A percentile compares a stretch with the other conserved stretches of the same genome.
These are phyloP conservation scores for Tylopilus microsporus DNA, from an alignment of 1,284 basidiomycete genomes.

Conservation along the genomic window DNA sequence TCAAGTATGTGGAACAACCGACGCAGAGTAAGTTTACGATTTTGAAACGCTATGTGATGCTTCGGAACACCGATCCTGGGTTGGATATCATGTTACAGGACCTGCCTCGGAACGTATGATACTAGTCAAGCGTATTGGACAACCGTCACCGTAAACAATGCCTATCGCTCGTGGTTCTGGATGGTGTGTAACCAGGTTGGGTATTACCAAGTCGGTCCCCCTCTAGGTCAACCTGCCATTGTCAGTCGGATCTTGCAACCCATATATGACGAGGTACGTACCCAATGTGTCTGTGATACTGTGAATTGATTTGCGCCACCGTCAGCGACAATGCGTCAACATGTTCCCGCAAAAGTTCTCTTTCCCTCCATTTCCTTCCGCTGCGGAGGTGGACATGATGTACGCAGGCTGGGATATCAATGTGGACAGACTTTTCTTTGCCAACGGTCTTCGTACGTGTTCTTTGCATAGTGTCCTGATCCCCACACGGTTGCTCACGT, in stretches of 20 bases:
- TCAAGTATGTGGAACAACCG: conserved; percentile 36
- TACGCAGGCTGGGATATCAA: conserved; percentile 62
- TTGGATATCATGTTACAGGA: conserved; percentile 21
- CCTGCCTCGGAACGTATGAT: conserved; percentile 46
- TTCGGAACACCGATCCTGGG: no score
- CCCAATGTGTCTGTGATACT: not conserved
- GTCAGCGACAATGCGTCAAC: conserved; percentile 58
- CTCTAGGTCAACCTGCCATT: conserved; percentile 46
- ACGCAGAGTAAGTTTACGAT: conserved; percentile 34
- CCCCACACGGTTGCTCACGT: conserved; percentile 2
- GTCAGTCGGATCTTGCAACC: conserved; percentile 61
- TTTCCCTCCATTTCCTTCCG: conserved; percentile 36
- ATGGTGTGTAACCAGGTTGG: conserved; percentile 64
- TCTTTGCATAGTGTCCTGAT: not conserved
- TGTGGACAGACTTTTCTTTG: conserved; percentile 59
- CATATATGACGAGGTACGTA: conserved; percentile 49
- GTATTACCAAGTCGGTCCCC: conserved; percentile 59
- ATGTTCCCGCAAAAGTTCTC: conserved; percentile 53
- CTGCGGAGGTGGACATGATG: conserved; percentile 40
- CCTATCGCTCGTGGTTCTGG: conserved; percentile 45
- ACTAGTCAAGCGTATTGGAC: conserved; percentile 37
- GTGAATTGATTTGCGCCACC: no score
- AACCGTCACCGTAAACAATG: conserved; percentile 38
- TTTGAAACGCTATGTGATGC: not conserved
- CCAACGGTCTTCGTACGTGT: conserved; percentile 58